Evolutionary conservation across 495 filamentous ascomycete genomes (phyloP).

Genomic region (Tirmania nivea): DNA sequence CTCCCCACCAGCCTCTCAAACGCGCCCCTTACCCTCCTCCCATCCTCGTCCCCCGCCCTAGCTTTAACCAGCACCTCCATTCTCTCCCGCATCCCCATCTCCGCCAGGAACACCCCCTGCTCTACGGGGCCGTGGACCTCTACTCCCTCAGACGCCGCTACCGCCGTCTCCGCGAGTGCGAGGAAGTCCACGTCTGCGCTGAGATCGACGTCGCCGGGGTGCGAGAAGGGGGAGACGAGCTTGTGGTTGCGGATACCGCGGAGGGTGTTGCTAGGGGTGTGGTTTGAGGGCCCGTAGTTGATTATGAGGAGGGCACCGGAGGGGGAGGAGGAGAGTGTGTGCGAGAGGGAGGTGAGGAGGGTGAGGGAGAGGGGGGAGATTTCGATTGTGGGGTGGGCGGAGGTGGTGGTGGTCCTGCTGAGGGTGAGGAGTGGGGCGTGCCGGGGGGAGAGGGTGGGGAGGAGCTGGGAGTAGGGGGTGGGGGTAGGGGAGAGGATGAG

Average conservation of each 20-base stretch:
- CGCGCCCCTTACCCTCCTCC: conserved; percentile 4
- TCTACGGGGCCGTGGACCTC: conserved; percentile 87
- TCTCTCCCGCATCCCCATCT: conserved; percentile 63
- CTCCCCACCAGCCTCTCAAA: conserved; percentile 46
- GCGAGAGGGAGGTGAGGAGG: conserved; percentile 57
- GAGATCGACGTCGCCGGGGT: conserved; percentile 64
- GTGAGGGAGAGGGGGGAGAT: conserved; percentile 67
- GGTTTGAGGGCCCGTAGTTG: conserved; percentile 66
- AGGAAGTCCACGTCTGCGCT: conserved; percentile 82
- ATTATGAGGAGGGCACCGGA: conserved; percentile 63
- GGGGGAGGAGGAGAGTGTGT: conserved; percentile 57
- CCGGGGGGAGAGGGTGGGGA: conserved; percentile 62
- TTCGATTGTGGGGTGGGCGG: conserved; percentile 35
- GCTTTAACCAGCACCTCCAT: conserved; percentile 41
- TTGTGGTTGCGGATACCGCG: conserved; percentile 62
- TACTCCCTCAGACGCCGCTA: conserved; percentile 47
- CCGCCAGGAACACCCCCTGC: conserved; percentile 54
- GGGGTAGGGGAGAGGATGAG: conserved; percentile 64
- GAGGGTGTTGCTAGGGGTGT: conserved; percentile 65
- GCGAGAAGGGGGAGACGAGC: conserved; percentile 49
- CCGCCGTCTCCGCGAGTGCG: conserved; percentile 59
- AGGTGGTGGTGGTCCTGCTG: conserved; percentile 30
- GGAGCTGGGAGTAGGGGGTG: conserved; percentile 62
- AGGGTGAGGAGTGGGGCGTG: conserved; percentile 50
- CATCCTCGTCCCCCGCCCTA: conserved; percentile 7